Evolutionary conservation across 345 rosid genomes (phyloP).

Genomic region (Bruguiera gymnorhiza): DNA sequence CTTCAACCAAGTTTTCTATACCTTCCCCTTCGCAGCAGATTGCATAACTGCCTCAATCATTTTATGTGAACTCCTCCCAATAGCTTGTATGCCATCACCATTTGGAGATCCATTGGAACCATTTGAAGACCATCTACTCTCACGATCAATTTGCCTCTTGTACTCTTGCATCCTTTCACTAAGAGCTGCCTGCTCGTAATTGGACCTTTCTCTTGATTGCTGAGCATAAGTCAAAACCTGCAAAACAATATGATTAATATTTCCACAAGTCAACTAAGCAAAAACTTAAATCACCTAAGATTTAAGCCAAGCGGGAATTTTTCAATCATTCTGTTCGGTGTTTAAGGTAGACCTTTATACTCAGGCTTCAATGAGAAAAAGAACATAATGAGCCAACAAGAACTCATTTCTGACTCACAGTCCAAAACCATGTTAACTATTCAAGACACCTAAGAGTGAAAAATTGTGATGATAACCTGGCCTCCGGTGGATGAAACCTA

Average conservation of each 20-base stretch:
- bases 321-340: too few species aligned
- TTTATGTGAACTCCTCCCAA: conserved; percentile 96
- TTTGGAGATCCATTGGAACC: conserved; percentile 93
- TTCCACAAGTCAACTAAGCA: conserved; percentile 11
- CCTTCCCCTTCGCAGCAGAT: conserved; percentile 99
- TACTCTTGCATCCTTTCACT: conserved; percentile 96
- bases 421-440: not conserved
- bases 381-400: too few species aligned
- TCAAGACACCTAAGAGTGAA: not conserved
- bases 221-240: conserved; percentile 96
- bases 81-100: conserved; percentile 94
- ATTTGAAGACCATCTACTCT: conserved; percentile 73
- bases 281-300: not conserved
- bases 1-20: conserved; percentile 18
- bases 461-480: not conserved
- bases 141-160: conserved; percentile 94
- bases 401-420: too few species aligned
- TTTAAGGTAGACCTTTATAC: too few species aligned
- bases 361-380: too few species aligned
- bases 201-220: conserved; percentile 95
- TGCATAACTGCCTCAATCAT: conserved; percentile 99
- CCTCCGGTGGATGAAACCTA: not conserved
- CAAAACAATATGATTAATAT: conserved; percentile 3
- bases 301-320: too few species aligned
- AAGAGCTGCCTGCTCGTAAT: conserved; percentile 92